Evolutionary conservation across 768 basidiomycete genomes (phyloP), one percentile per base, ranked within the genome.

Genomic region (Lanmaoa rubissima): DNA sequence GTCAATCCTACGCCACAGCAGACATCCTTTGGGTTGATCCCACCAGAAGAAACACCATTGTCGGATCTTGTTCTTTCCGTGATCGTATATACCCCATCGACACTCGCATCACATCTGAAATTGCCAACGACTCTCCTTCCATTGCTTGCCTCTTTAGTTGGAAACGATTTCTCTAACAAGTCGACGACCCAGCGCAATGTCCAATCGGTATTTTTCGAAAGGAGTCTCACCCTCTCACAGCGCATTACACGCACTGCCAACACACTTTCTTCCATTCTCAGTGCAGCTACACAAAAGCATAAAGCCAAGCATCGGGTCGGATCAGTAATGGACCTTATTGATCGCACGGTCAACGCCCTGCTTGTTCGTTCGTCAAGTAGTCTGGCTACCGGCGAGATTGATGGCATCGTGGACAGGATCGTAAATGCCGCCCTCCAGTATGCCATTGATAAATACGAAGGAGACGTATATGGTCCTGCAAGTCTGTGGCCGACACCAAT

Each of bases 291-390:
- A n/a, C 71, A 74, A 48, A 80, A 78, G 57, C 76, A 76, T 38
- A 82, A 79, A 55, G 73, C 73, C 35, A 84, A 80, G 64, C 77
- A 84, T 56, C 80, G 76, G 65, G 76, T 89, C 14, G 82, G 78
- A 31, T 84, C 83, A 60, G 89, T 89, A 47, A 86, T 90, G 81
- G 86, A 90, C 67, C 82, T 91, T 58, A 90, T 92, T 54, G 85
- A 85, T 57, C 77, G 80, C 48, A 82, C 87, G 0, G 85, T 90
- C 19, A 80, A 81, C 49, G 72, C 80, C 1, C 76, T 92, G 7
- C 72, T 89, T 24, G 75, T 85, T 56, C 77, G 81, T 4, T 67
- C 74, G 10, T 69, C 78, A 16, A 76, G 76, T 3, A 66, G 55
- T 53, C 71, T 87, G 65, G 77, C 80, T 11, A 72, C 82, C 0